A percentile compares a stretch with the other conserved stretches of the same genome.
phyloP scores from a whole-genome alignment of 176 grass and related monocot species.

The Triticum urartu region DNA sequence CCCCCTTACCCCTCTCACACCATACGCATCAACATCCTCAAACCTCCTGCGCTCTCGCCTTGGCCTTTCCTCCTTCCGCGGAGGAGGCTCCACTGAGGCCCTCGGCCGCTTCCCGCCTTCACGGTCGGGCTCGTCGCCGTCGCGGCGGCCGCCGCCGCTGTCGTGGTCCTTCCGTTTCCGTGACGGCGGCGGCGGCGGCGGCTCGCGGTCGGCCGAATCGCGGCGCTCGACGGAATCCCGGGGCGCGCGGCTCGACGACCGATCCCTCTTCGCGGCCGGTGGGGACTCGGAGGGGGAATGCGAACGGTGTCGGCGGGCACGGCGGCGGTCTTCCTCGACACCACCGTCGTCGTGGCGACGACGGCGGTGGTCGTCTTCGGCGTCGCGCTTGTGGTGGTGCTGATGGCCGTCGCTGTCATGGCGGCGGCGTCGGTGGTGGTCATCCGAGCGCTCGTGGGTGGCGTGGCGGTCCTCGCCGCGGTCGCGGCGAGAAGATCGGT shows the following conservation, averaged over 20 bases:
- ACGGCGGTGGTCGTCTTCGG: constrained; percentile 10
- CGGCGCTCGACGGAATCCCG: constrained; percentile 34
- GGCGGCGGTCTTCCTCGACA: constrained; percentile 33
- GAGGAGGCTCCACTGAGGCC: constrained; percentile 55
- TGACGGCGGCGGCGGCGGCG: neutral
- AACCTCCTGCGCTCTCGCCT: constrained; percentile 39
- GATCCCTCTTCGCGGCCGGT: constrained; percentile 37
- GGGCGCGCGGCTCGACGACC: constrained; percentile 41
- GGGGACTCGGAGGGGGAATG: constrained; percentile 34
- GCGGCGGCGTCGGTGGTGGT: constrained; percentile 33
- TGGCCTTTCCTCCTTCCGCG: constrained; percentile 33
- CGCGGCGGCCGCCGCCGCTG: neutral
- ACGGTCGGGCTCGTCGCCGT: constrained; percentile 19
- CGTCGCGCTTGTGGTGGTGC: constrained; percentile 25
- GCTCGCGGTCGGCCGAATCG: constrained; percentile 35
- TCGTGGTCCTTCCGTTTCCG: constrained; percentile 49
- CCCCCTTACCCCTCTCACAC: constrained; percentile 38
- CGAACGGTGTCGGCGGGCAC: constrained; percentile 25
- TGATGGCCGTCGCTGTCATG: constrained; percentile 9
- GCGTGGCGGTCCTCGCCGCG: constrained; percentile 35
- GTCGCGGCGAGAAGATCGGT: constrained; percentile 34
- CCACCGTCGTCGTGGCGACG: neutral
- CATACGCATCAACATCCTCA: constrained; percentile 39
- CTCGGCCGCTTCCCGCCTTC: constrained; percentile 44
- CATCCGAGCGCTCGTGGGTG: constrained; percentile 39